Percentiles rank a stretch among this genome's conserved stretches.
Conservation (phyloP, 2,329 filamentous ascomycete species). For the Nigrograna mackinnonii region DNA sequence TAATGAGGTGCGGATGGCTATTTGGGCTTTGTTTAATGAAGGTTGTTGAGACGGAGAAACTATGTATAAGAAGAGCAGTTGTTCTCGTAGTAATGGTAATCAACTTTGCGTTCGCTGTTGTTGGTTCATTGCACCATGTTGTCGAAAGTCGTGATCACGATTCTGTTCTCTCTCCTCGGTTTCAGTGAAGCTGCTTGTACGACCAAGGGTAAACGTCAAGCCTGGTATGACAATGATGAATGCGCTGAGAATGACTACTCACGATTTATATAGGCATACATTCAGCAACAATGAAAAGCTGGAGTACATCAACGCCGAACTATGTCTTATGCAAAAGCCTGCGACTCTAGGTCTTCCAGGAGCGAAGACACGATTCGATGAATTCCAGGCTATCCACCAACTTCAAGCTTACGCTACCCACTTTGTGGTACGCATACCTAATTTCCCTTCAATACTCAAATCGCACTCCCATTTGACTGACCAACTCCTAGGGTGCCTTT, state of each 20-base stretch:
- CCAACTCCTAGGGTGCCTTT: conserved; percentile 26
- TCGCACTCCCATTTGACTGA: background rate
- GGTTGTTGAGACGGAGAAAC: too few species aligned
- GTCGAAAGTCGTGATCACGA: background rate
- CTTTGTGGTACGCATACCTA: conserved; percentile 9
- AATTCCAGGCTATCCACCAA: conserved; percentile 13
- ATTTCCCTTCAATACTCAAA: background rate
- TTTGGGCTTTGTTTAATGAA: too few species aligned
- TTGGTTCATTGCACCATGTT: too few species aligned
- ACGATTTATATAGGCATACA: conserved; percentile 12
- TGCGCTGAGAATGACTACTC: background rate
- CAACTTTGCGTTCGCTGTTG: too few species aligned
- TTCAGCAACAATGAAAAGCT: conserved; percentile 12
- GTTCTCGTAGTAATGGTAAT: too few species aligned
- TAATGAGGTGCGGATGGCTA: too few species aligned
- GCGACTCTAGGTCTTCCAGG: conserved; percentile 6
- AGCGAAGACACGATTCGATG: conserved; percentile 13
- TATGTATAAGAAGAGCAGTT: too few species aligned
- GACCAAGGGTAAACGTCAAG: background rate
- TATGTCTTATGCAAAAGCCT: conserved; percentile 17
- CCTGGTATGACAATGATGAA: background rate
- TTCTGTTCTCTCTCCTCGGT: background rate
- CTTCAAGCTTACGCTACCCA: conserved; percentile 8
- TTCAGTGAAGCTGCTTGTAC: background rate
- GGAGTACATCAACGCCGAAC: conserved; percentile 15